These are phyloP conservation scores for Picochlorum sp. DNA, from an alignment of 139 green algal genomes.

Conservation along the genomic window DNA sequence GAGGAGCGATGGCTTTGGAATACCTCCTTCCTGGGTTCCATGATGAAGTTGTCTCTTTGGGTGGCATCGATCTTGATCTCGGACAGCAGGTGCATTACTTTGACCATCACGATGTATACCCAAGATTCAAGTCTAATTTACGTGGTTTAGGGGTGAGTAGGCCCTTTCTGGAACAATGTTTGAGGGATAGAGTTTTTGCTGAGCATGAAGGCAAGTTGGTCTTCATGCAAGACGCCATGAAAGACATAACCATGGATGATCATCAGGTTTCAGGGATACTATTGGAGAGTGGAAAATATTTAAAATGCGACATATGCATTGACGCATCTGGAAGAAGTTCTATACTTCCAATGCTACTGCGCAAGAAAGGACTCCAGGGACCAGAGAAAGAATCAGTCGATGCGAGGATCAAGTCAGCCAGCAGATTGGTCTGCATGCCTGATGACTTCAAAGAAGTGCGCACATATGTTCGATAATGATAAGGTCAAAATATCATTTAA, in stretches of 20 bases:
- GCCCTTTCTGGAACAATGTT: slow-evolving; percentile 5
- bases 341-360: not conserved
- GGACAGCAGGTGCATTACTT: slow-evolving; percentile 10
- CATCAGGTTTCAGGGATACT: not conserved
- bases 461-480: not conserved
- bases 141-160: slow-evolving; percentile 12
- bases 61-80: slow-evolving; percentile 1
- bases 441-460: not conserved
- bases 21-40: slow-evolving; percentile 17
- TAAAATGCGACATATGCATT: not conserved
- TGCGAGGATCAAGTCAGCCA: slow-evolving; percentile 6
- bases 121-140: not conserved
- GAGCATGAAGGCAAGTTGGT: no score
- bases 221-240: not conserved
- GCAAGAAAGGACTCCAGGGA: not conserved
- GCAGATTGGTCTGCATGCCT: slow-evolving; percentile 2
- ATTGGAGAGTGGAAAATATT: not conserved
- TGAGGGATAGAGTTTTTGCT: slow-evolving; percentile 5
- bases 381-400: not conserved
- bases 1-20: slow-evolving; percentile 15
- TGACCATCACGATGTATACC: slow-evolving; percentile 5
- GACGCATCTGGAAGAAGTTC: slow-evolving; percentile 3
- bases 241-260: not conserved
- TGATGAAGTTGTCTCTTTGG: slow-evolving; percentile 3
- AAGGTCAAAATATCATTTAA: no score